Percentiles rank a stretch among this genome's conserved stretches.
Conservation (phyloP, 441 rosid genomes). For the Gossypium trilobum region DNA sequence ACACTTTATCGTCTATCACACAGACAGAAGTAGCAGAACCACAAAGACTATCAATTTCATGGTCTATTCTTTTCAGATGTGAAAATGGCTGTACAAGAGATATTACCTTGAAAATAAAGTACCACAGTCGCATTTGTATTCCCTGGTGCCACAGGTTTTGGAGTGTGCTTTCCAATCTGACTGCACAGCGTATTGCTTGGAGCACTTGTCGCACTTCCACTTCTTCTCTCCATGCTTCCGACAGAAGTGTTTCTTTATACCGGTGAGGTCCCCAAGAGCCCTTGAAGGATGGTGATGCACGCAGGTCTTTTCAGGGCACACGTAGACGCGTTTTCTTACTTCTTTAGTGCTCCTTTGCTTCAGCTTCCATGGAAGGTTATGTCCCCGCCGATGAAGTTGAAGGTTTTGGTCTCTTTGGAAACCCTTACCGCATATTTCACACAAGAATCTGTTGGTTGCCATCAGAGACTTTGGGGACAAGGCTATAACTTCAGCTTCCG, state of each 20-base stretch:
- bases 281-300: slow-evolving; percentile 78
- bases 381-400: slow-evolving; percentile 88
- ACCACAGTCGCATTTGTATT: slow-evolving; percentile 86
- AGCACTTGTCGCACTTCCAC: slow-evolving; percentile 91
- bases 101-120: slow-evolving; percentile 60
- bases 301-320: slow-evolving; percentile 76
- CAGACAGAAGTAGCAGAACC: not conserved
- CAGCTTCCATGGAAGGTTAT: slow-evolving; percentile 92
- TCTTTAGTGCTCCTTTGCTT: slow-evolving; percentile 82
- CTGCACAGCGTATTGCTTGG: slow-evolving; percentile 76
- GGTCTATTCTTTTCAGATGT: not conserved
- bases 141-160: slow-evolving; percentile 85
- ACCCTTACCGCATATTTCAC: slow-evolving; percentile 84
- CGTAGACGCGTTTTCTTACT: slow-evolving; percentile 64
- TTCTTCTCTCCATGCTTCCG: slow-evolving; percentile 91
- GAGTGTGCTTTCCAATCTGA: slow-evolving; percentile 95
- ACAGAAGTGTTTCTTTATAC: slow-evolving; percentile 83
- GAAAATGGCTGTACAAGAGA: not conserved
- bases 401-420: slow-evolving; percentile 91
- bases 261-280: slow-evolving; percentile 90
- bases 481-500: slow-evolving; percentile 89
- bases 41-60: slow-evolving; percentile 9
- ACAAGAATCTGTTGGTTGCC: slow-evolving; percentile 87
- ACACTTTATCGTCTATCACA: slow-evolving; percentile 12
- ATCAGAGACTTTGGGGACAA: slow-evolving; percentile 82